A percentile compares a stretch with the other conserved stretches of the same genome.
These are phyloP conservation scores for Coemansia erecta DNA, from an alignment of 192 early-diverging fungal genomes.

Conservation along the genomic window DNA sequence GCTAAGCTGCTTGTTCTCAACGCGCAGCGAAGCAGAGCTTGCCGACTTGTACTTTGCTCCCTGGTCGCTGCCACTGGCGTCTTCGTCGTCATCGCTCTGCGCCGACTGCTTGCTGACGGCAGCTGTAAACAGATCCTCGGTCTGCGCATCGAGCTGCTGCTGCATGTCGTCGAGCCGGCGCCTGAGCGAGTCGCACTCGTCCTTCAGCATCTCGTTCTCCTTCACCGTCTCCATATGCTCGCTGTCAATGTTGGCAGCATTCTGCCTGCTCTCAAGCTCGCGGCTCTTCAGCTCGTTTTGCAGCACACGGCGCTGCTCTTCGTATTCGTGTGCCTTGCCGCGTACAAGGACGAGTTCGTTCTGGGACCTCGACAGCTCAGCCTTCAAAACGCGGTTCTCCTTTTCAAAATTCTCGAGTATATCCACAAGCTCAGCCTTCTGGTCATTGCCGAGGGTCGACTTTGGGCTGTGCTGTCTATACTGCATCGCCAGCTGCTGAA, in stretches of 20 bases:
- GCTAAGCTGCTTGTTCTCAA: conserved; percentile 29
- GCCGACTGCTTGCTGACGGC: conserved; percentile 15
- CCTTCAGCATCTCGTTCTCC: conserved; percentile 36
- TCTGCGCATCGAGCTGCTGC: conserved; percentile 13
- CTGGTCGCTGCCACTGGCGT: neutral
- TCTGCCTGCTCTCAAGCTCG: conserved; percentile 11
- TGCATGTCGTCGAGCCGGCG: conserved; percentile 25
- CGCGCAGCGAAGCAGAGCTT: conserved; percentile 22
- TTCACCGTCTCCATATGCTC: conserved; percentile 20
- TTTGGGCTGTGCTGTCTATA: neutral
- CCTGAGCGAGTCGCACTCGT: conserved; percentile 30
- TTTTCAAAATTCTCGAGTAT: conserved; percentile 12
- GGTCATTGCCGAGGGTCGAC: neutral
- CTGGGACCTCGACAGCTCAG: conserved; percentile 1
- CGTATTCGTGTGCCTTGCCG: conserved; percentile 21
- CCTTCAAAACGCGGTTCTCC: conserved; percentile 7
- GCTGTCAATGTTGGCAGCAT: conserved; percentile 12
- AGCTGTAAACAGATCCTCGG: conserved; percentile 20
- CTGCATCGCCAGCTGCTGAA: neutral
- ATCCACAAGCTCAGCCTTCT: conserved; percentile 15
- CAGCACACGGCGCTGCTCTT: conserved; percentile 31
- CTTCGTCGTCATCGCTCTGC: conserved; percentile 10
- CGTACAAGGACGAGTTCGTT: conserved; percentile 14
- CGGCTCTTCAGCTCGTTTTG: conserved; percentile 39
- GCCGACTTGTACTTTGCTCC: neutral